These are phyloP conservation scores for Rhizopogon sp. DNA, from an alignment of 768 basidiomycete species.

Conservation along the genomic window DNA sequence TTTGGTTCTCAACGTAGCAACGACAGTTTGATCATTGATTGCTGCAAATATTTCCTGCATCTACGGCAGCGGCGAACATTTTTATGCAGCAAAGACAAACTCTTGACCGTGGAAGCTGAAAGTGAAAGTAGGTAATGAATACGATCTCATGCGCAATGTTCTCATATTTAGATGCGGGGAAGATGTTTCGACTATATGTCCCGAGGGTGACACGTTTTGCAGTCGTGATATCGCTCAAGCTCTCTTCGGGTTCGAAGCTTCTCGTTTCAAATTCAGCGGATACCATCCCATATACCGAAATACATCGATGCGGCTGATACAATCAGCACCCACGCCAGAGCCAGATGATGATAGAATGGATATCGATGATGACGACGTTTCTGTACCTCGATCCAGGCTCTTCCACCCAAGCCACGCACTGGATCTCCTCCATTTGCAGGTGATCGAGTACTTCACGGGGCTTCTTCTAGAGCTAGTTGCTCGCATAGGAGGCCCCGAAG, in stretches of 20 bases:
- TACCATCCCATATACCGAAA: conserved; percentile 33
- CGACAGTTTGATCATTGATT: conserved; percentile 73
- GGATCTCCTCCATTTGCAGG: conserved; percentile 62
- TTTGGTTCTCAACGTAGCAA: conserved; percentile 41
- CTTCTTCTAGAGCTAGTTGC: conserved; percentile 54
- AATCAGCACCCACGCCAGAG: conserved; percentile 11
- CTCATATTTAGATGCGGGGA: conserved; percentile 15
- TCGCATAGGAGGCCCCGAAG: conserved; percentile 47
- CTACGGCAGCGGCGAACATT: conserved; percentile 42
- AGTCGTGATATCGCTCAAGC: conserved; percentile 49
- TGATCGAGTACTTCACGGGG: conserved; percentile 64
- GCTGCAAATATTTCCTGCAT: conserved; percentile 55
- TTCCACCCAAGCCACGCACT: conserved; percentile 51
- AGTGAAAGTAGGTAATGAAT: conserved; percentile 33
- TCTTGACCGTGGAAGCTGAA: conserved; percentile 52
- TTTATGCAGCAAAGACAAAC: conserved; percentile 66
- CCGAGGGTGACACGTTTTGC: conserved; percentile 31
- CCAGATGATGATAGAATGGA: conserved; percentile 50
- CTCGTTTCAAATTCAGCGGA: conserved; percentile 34
- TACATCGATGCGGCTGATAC: conserved; percentile 17
- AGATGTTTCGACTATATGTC: conserved; percentile 22
- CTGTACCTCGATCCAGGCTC: conserved; percentile 18
- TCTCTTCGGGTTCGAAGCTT: conserved; percentile 38
- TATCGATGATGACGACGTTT: conserved; percentile 49
- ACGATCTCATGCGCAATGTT: neutral